A percentile compares a stretch with the other conserved stretches of the same genome.
phyloP scores from a whole-genome alignment of 108 stramenopile genomes.

The Pseudonitzschia multiseries region DNA sequence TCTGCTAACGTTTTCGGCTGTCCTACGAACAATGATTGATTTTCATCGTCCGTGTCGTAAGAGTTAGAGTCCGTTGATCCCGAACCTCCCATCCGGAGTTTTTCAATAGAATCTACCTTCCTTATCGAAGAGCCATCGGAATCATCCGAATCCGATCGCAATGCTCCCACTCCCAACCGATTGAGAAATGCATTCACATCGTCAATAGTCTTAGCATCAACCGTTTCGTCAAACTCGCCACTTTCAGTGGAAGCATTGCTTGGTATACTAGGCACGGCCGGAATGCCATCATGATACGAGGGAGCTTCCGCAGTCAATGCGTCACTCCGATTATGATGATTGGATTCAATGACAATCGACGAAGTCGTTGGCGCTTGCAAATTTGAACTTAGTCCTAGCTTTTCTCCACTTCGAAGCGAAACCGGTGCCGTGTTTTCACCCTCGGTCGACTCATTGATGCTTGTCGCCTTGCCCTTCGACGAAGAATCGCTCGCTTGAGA shows the following conservation, averaged over 20 bases:
- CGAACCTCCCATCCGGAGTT: conserved; percentile 4
- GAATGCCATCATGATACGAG: neutral
- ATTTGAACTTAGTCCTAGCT: neutral
- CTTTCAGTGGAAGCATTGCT: neutral
- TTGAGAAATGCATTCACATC: conserved; percentile 27
- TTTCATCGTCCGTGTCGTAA: conserved; percentile 10
- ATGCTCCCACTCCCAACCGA: conserved; percentile 5
- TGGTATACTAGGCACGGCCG: neutral
- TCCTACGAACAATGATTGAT: conserved; percentile 8
- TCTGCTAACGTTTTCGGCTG: conserved; percentile 39
- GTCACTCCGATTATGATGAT: neutral
- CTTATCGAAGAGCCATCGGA: conserved; percentile 11
- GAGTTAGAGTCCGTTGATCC: neutral
- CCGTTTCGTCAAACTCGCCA: conserved; percentile 8
- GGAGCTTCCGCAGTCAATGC: neutral
- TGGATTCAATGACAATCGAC: neutral
- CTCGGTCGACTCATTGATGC: neutral
- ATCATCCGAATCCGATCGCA: neutral
- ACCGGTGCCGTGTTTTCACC: neutral
- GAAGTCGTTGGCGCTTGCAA: neutral
- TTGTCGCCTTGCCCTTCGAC: neutral
- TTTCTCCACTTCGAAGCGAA: neutral
- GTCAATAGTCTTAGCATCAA: conserved; percentile 28
- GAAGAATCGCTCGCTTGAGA: conserved; percentile 11
- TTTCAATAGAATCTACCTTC: conserved; percentile 5